These are phyloP conservation scores for Phoma sp. DNA, from an alignment of 2,329 filamentous ascomycete species.

Conservation along the genomic window DNA sequence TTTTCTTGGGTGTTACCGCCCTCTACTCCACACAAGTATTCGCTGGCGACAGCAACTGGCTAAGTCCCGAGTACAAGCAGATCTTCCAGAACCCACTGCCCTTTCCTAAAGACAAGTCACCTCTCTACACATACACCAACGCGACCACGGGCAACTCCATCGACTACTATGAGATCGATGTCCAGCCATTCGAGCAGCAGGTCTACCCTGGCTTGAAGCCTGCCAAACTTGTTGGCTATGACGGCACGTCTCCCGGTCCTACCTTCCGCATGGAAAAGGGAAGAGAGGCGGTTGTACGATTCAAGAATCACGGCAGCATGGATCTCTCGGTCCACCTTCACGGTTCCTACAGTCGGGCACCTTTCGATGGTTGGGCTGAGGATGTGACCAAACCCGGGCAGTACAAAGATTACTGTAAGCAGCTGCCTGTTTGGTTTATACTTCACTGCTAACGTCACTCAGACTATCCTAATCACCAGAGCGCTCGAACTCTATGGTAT, in stretches of 20 bases:
- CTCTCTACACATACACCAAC: slow-evolving; percentile 31
- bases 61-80: slow-evolving; percentile 46
- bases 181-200: slow-evolving; percentile 53
- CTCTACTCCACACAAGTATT: slow-evolving; percentile 22
- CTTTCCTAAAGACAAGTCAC: slow-evolving; percentile 52
- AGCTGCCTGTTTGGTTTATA: background rate
- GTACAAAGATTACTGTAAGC: slow-evolving; percentile 55
- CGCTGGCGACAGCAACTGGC: slow-evolving; percentile 33
- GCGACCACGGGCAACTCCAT: slow-evolving; percentile 48
- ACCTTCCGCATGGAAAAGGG: slow-evolving; percentile 59
- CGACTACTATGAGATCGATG: slow-evolving; percentile 56
- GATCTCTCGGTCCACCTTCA: slow-evolving; percentile 63
- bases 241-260: slow-evolving; percentile 63
- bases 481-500: slow-evolving; percentile 64
- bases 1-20: slow-evolving; percentile 21
- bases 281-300: slow-evolving; percentile 61
- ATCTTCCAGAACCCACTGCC: slow-evolving; percentile 53
- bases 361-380: slow-evolving; percentile 63
- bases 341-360: slow-evolving; percentile 56
- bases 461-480: slow-evolving; percentile 64
- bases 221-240: slow-evolving; percentile 58
- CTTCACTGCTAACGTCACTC: slow-evolving; percentile 1
- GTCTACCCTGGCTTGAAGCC: slow-evolving; percentile 53
- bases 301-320: slow-evolving; percentile 58
- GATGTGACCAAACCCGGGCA: slow-evolving; percentile 59